Evolutionary conservation across 345 rosid species (phyloP).

Genomic region (Euclidium syriacum): DNA sequence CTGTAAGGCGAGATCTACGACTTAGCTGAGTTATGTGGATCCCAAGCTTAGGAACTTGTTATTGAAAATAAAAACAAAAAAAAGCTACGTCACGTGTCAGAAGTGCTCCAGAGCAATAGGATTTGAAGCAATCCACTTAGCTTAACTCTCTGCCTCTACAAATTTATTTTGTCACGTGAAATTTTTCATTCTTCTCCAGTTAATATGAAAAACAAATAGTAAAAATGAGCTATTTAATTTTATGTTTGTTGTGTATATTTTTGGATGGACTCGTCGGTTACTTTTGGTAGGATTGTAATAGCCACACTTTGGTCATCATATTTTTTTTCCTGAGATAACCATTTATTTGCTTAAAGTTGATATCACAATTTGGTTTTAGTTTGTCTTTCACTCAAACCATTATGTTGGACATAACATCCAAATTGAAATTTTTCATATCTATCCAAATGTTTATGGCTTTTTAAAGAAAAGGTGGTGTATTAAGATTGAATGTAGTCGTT

Average conservation of each 20-base stretch:
- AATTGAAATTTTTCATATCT: too few species aligned
- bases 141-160: not conserved
- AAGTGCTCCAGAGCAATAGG: slow-evolving; percentile 10
- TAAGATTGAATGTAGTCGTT: too few species aligned
- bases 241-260: not conserved
- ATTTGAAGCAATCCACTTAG: slow-evolving; percentile 24
- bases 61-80: not conserved
- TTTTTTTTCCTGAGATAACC: not conserved
- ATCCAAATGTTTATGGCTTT: too few species aligned
- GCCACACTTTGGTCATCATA: not conserved
- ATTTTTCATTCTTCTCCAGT: not conserved
- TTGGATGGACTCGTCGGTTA: not conserved
- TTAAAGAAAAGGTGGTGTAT: not conserved
- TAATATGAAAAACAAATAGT: not conserved
- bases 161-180: not conserved
- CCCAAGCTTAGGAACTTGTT: not conserved
- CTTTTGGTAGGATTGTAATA: not conserved
- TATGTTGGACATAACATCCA: too few species aligned
- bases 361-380: too few species aligned
- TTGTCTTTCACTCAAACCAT: too few species aligned
- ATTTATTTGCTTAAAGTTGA: too few species aligned
- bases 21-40: not conserved
- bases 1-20: not conserved
- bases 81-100: slow-evolving; percentile 18
- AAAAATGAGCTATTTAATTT: not conserved